Conservation (phyloP, 73 alveolate species). For the Tetrahymena borealis region DNA sequence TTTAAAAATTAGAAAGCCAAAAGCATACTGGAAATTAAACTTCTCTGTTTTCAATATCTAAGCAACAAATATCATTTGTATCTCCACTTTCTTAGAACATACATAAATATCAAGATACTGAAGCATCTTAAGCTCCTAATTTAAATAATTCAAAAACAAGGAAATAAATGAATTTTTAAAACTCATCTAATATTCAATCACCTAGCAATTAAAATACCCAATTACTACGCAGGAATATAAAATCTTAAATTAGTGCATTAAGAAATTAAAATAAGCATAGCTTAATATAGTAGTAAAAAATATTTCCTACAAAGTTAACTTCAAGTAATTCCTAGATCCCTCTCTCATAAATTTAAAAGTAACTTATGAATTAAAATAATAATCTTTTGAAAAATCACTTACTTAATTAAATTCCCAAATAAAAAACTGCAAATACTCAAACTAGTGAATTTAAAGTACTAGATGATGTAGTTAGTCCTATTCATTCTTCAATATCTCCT, state of each 20-base stretch:
- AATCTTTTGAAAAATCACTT: background rate
- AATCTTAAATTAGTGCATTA: background rate
- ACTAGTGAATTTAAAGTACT: background rate
- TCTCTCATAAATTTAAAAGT: background rate
- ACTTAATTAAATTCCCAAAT: background rate
- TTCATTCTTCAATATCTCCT: background rate
- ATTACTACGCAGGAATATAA: background rate
- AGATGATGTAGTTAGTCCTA: background rate
- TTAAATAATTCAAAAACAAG: background rate
- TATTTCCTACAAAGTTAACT: background rate
- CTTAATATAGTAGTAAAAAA: background rate
- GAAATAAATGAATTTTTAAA: background rate
- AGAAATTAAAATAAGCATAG: background rate
- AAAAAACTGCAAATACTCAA: background rate
- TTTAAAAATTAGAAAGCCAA: background rate
- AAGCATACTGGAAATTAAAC: background rate
- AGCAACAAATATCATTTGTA: background rate
- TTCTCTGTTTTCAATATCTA: background rate
- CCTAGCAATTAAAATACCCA: background rate
- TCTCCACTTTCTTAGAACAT: background rate
- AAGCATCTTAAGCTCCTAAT: background rate
- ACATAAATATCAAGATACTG: background rate
- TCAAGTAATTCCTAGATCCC: background rate
- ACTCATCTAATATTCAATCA: background rate
- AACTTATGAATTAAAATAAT: background rate